Evolutionary conservation across 2,329 filamentous ascomycete species (phyloP), one percentile per base, ranked within the genome.

Genomic region (Sporothrix curviconia): DNA sequence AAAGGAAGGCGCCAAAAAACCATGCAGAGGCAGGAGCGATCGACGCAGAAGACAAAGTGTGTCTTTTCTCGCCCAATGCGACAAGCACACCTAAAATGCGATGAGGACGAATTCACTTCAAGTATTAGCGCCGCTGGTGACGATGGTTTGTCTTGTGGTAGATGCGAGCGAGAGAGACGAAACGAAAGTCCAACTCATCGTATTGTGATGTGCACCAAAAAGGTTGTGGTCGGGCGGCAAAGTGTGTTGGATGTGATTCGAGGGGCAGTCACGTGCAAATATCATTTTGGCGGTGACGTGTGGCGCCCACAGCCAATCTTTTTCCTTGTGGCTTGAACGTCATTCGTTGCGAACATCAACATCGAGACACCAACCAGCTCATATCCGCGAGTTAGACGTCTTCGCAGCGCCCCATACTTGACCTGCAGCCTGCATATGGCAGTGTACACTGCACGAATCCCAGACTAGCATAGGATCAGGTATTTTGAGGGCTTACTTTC

Each of bases 251-350:
- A 15, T 11, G n/a, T 19, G 24, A 24, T 30, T 17, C 9, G 51
- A 22, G 28, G 51, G 28, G 22, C 9, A 15, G 42, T 55, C 53
- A 55, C 51, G 51, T 54, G 51, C n/a, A n/a, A n/a, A n/a, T 22
- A 11, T 2, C 1, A 8, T 14, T 19, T 30, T 40, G 22, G 36
- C 19, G 24, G 19, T 40, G 36, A 52, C 24, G 28, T 55, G 39
- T 54, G 50, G 36, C 28, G 39, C 39, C 15, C 37, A 34, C 28
- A 43, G 11, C 39, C 30, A 46, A 55, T 46, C 17, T 17, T 55
- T 55, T 55, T 25, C 12, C 15, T 37, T n/a, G 52, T 55, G 52
- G 52, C 52, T 55, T 55, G 28, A 24, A 30, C 49, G 36, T 52
- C 47, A 51, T 19, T 17, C 22, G 19, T 19, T 22, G 14, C 40